Percentiles rank a stretch among this genome's conserved stretches.
phyloP scores from a whole-genome alignment of 768 basidiomycete species.

The Lactarius hengduanensis region DNA sequence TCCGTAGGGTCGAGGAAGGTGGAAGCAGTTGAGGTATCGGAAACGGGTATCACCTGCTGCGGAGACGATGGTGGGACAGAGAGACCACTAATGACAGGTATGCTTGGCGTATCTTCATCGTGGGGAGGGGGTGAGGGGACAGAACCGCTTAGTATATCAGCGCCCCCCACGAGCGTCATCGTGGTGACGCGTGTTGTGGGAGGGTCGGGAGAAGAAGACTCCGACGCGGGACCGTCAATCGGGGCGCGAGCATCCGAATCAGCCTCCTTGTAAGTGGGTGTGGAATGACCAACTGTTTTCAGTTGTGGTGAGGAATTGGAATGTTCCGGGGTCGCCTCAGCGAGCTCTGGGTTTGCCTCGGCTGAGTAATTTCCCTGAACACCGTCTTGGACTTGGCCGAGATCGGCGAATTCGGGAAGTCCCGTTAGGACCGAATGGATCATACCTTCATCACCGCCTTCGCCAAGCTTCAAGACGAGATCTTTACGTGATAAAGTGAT shows the following conservation, averaged over 20 bases:
- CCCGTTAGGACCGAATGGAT: conserved; percentile 69
- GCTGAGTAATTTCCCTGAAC: background rate
- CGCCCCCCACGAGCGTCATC: background rate
- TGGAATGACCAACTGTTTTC: background rate
- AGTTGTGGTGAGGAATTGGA: background rate
- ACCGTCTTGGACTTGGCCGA: conserved; percentile 29
- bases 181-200: background rate
- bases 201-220: background rate
- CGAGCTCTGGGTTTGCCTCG: background rate
- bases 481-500: conserved; percentile 70
- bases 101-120: conserved; percentile 1
- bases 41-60: background rate
- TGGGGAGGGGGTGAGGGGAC: background rate
- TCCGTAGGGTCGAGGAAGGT: conserved; percentile 13
- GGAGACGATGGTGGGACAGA: background rate
- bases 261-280: background rate
- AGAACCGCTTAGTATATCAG: background rate
- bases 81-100: background rate
- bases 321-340: background rate
- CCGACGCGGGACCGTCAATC: background rate
- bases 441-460: conserved; percentile 80
- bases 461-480: conserved; percentile 57
- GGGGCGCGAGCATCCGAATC: background rate
- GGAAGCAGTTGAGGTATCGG: background rate
- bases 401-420: conserved; percentile 59